These are phyloP conservation scores for Sherardia arvensis DNA, from an alignment of 257 asterid species.

Conservation along the genomic window DNA sequence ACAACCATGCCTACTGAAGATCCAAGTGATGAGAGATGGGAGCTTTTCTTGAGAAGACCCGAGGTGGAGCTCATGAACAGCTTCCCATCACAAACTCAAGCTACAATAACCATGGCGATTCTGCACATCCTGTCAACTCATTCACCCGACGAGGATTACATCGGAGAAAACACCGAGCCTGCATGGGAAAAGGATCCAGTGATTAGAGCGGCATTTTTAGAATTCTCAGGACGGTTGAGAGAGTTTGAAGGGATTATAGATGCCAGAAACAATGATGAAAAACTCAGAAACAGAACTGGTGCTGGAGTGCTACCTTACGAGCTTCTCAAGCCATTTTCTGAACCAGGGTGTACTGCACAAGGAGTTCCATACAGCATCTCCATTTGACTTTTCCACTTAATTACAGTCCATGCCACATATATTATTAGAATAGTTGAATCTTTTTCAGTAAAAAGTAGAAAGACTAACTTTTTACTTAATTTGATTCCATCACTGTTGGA, in stretches of 20 bases:
- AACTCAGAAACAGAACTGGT: constrained; percentile 44
- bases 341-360: constrained; percentile 56
- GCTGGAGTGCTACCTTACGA: constrained; percentile 69
- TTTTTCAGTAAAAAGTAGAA: no score
- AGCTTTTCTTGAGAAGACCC: constrained; percentile 39
- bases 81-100: constrained; percentile 66
- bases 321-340: constrained; percentile 66
- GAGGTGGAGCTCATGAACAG: constrained; percentile 40
- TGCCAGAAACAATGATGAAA: constrained; percentile 33
- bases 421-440: neutral
- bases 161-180: constrained; percentile 35
- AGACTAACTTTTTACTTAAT: no score
- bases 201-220: constrained; percentile 39
- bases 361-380: constrained; percentile 85
- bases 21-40: constrained; percentile 29
- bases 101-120: constrained; percentile 39
- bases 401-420: neutral
- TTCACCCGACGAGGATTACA: constrained; percentile 80
- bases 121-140: constrained; percentile 61
- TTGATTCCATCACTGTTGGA: no score
- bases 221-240: constrained; percentile 35
- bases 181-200: constrained; percentile 34
- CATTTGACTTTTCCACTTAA: constrained; percentile 25
- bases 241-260: constrained; percentile 71
- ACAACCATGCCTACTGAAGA: constrained; percentile 58